Base-by-base conservation (phyloP, 805 yeast genomes). In the Tanozyma kutaoensis region DNA sequence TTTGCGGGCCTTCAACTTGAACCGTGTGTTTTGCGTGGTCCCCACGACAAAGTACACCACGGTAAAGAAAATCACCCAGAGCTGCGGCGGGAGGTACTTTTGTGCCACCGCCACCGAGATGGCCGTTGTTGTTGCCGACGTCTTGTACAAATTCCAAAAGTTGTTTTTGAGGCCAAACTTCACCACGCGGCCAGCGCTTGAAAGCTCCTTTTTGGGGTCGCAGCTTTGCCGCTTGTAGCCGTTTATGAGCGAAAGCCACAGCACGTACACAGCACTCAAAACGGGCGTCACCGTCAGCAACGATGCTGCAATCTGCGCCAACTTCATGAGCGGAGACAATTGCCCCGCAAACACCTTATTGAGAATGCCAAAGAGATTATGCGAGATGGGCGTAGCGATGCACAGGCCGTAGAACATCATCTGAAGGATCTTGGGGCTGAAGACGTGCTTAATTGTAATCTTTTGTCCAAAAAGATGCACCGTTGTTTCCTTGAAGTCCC, bases 31-130 rank as follows among this genome's bases (percentile, higher is more conserved):
- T 38, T 74, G 77, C 29, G 61, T 58, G 2, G 81, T 74, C 1
- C 79, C 79, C 30, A 74, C 49, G 4, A 73, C 42, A 36, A 73
- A 73, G 39, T 65, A 72, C 14, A 73, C 66, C 18, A 69, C 35
- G 36, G 64, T 66, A 50, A 72, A 72, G 43, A 72, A 74, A 3
- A 69, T 70, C 8, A 70, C 73, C 84, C 84, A 75, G 17, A 65
- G 50, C 38, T 72, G 69, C 2, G 76, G 75, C 7, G 60, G 54
- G 9, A 75, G 37, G 34, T 58, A 70, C 27, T 55, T 65, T 42
- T 75, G 84, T 4, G 80, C 78, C 17, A 71, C 32, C 1, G 63
- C 38, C 40, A 72, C 48, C 4, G 72, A 62, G 3, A 66, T 39
- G 9, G 70, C 63, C 20, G 71, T 64, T 4, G 76, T 63, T n/a